Percentiles rank a stretch among this genome's conserved stretches.
Conservation (phyloP, 2,329 filamentous ascomycete genomes). For the Aspergillus sojae region DNA sequence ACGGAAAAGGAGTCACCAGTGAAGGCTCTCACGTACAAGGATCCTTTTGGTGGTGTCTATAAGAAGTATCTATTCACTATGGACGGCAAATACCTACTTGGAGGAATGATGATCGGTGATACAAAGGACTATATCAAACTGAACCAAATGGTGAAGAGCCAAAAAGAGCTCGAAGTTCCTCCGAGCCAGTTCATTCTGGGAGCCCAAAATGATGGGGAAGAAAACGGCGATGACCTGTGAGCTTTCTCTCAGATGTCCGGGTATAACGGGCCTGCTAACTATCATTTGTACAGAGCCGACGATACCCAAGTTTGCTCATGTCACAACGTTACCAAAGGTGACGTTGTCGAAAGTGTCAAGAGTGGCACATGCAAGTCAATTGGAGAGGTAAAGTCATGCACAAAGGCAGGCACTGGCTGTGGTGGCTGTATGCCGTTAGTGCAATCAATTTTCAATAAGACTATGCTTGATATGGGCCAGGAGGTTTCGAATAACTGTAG, state of each 20-base stretch:
- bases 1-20: conserved; percentile 59
- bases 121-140: conserved; percentile 88
- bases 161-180: conserved; percentile 75
- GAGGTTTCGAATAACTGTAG: conserved; percentile 77
- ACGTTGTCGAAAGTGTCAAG: conserved; percentile 72
- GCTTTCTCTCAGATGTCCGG: conserved; percentile 21
- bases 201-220: conserved; percentile 71
- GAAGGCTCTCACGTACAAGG: conserved; percentile 84
- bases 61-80: conserved; percentile 92
- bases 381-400: conserved; percentile 82
- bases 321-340: conserved; percentile 87
- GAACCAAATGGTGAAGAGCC: conserved; percentile 81
- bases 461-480: conserved; percentile 81
- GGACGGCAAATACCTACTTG: conserved; percentile 86
- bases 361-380: conserved; percentile 79
- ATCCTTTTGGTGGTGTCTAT: conserved; percentile 85
- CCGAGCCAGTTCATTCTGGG: conserved; percentile 84
- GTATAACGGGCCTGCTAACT: background rate
- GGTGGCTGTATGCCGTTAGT: conserved; percentile 89
- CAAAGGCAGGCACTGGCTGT: conserved; percentile 88
- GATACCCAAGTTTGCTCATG: conserved; percentile 91
- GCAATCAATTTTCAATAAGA: conserved; percentile 85
- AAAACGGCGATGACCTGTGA: conserved; percentile 72
- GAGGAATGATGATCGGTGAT: conserved; percentile 98
- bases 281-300: conserved; percentile 56